Evolutionary conservation across 208 protist species (phyloP), one percentile per base, ranked within the genome.

Genomic region (Strigomonas culicis): DNA sequence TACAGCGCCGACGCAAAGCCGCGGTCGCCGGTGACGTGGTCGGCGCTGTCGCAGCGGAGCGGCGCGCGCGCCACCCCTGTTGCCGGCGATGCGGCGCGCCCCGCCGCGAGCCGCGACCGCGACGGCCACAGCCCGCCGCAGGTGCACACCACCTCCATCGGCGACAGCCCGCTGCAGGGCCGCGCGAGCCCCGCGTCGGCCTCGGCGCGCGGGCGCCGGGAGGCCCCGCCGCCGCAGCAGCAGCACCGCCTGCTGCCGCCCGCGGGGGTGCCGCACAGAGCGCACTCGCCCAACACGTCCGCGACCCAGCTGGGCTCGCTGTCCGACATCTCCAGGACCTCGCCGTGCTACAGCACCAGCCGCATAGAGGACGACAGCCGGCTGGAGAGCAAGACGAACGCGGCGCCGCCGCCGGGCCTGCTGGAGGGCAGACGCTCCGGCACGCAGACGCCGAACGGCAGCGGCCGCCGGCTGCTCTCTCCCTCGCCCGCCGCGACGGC

Each of bases 311-410:
- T 90, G n/a, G 80, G 76, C 51, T 93, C 86, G 0, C 65, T 93
- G 51, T 89, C 82, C 6, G 83, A 80, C 43, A 93, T 93, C 31
- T 86, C 83, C 1, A 70, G 65, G 24, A 80, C 68, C 21, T 87
- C 86, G 13, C 83, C 80, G 21, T 85, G 72, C 58, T 75, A 74
- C 49, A 90, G 81, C 59, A 87, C 72, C 24, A 63, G 79, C 57
- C 46, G 70, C 1, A 56, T 63, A 0, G 74, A 67, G 10, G 67
- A 52, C 19, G 67, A 56, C 57, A 49, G 22, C 36, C 53, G 28
- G 13, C 21, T 61, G 43, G 63, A 62, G 43, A 61, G 41, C 28
- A 46, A 44, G 17, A 55, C 43, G 39, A 53, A 21, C 0, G 41
- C 55, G 7, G 30, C 63, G 8, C 64, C 8, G 50, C 21, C 7